Percentiles rank a stretch among this genome's conserved stretches.
phyloP scores from a whole-genome alignment of 768 basidiomycete species.

The Boletus bicolor region DNA sequence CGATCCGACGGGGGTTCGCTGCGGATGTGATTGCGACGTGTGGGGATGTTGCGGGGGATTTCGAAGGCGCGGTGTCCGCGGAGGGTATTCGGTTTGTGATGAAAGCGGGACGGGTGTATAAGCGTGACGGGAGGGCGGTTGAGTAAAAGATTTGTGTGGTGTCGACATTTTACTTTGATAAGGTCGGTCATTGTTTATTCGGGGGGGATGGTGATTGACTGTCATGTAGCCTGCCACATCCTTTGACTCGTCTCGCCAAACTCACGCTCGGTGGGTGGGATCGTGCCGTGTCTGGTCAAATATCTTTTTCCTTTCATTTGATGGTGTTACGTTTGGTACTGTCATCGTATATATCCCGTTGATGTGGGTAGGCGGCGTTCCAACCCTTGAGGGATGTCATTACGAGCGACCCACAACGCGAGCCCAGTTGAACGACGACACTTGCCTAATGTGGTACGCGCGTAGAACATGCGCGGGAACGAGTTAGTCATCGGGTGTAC shows the following conservation, averaged over 20 bases:
- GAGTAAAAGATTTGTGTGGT: neutral
- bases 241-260: too few relatives aligned
- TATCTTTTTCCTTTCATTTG: neutral
- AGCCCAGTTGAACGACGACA: constrained; percentile 17
- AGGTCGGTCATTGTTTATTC: neutral
- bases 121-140: constrained; percentile 33
- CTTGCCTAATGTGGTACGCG: constrained; percentile 16
- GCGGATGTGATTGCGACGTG: constrained; percentile 44
- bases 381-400: neutral
- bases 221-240: neutral
- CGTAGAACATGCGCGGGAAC: constrained; percentile 15
- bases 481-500: constrained; percentile 23
- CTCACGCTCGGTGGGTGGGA: too few relatives aligned
- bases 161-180: too few relatives aligned
- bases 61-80: constrained; percentile 44
- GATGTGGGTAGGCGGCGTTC: neutral
- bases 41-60: constrained; percentile 38
- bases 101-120: constrained; percentile 52
- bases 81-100: constrained; percentile 52
- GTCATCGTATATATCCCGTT: neutral
- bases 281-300: neutral
- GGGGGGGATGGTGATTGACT: neutral
- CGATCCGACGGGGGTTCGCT: constrained; percentile 50
- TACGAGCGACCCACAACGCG: neutral
- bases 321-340: neutral